Percentiles rank a stretch among this genome's conserved stretches.
Evolutionary conservation across 768 basidiomycete species (phyloP).

Genomic region (Ramaria sp.): DNA sequence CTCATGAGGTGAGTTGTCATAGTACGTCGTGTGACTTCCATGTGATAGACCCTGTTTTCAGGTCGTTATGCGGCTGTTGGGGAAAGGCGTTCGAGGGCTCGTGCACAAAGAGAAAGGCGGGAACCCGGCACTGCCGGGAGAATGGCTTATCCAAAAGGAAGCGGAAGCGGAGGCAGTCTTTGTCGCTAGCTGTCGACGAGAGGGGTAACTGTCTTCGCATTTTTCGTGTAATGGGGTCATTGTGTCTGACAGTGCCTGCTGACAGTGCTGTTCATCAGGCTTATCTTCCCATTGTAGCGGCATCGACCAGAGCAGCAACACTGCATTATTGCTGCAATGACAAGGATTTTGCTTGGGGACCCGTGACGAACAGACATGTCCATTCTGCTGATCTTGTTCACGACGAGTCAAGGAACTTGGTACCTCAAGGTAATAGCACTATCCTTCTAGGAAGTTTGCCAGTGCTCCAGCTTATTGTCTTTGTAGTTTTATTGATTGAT

Average conservation of each 20-base stretch:
- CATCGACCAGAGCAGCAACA: constrained; percentile 76
- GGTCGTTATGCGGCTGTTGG: constrained; percentile 83
- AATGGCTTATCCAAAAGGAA: constrained; percentile 89
- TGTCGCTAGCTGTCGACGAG: constrained; percentile 77
- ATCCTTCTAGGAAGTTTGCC: constrained; percentile 16
- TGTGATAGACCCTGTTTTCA: not conserved
- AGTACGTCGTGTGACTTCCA: not conserved
- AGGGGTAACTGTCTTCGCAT: constrained; percentile 50
- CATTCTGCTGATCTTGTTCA: constrained; percentile 31
- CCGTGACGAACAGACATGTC: constrained; percentile 46
- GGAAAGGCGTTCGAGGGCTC: constrained; percentile 52
- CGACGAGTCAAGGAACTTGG: constrained; percentile 29
- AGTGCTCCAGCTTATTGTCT: constrained; percentile 17
- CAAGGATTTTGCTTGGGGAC: constrained; percentile 77
- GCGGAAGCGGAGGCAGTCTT: constrained; percentile 92
- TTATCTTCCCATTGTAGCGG: constrained; percentile 88
- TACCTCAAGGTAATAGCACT: constrained; percentile 26
- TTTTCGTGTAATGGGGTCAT: not conserved
- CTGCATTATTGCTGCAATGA: constrained; percentile 95
- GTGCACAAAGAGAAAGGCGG: constrained; percentile 29
- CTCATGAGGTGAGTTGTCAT: constrained; percentile 49
- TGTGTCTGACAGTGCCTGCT: not conserved
- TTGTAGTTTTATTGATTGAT: constrained; percentile 73
- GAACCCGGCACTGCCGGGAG: constrained; percentile 50
- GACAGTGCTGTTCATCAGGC: constrained; percentile 74